These are phyloP conservation scores for Dactylellina sp. DNA, from an alignment of 2,329 filamentous ascomycete genomes.

Conservation along the genomic window DNA sequence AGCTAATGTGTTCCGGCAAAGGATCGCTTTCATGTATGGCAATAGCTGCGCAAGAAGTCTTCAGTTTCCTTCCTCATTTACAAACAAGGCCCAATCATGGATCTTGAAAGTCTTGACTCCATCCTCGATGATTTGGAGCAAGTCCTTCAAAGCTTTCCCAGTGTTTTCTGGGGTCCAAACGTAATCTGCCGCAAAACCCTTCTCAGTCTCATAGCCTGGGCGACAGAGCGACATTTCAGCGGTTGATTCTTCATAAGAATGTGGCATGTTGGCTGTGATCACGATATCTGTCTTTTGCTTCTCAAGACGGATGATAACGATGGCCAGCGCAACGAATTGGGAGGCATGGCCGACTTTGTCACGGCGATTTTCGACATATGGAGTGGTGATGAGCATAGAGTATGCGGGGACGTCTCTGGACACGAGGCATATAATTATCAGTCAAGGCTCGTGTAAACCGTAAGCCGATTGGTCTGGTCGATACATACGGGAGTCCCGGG, in stretches of 20 bases:
- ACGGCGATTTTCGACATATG: conserved; percentile 50
- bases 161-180: conserved; percentile 39
- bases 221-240: conserved; percentile 57
- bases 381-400: conserved; percentile 43
- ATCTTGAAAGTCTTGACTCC: conserved; percentile 55
- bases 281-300: conserved; percentile 60
- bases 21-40: not conserved
- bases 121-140: conserved; percentile 56
- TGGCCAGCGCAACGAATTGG: conserved; percentile 56
- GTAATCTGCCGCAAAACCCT: conserved; percentile 50
- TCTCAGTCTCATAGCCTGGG: conserved; percentile 51
- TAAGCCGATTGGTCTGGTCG: not conserved
- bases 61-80: conserved; percentile 40
- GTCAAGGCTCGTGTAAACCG: not conserved
- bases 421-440: not conserved
- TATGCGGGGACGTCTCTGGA: conserved; percentile 41
- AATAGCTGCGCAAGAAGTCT: not conserved
- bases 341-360: conserved; percentile 32
- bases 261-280: conserved; percentile 60
- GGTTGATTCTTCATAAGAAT: conserved; percentile 47
- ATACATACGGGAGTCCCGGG: conserved; percentile 45
- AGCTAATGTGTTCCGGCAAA: not conserved
- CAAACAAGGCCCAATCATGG: conserved; percentile 58
- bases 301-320: conserved; percentile 58
- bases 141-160: conserved; percentile 31